Percentiles rank a stretch among this genome's conserved stretches.
Evolutionary conservation across 1,284 basidiomycete species (phyloP).

Genomic region (Cutaneotrichosporon arboriforme): DNA sequence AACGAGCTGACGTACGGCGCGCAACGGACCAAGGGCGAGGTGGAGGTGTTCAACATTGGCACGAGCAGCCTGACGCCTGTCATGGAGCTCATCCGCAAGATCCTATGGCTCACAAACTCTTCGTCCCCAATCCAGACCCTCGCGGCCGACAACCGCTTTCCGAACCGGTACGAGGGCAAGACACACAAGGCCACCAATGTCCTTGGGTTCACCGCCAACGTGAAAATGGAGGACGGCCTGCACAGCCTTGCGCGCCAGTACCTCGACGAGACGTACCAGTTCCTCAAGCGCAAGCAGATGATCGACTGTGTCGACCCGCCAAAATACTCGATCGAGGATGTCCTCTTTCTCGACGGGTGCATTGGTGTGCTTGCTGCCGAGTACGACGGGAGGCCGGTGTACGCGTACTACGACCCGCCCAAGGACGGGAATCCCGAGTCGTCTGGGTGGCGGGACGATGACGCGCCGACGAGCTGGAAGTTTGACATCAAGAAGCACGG

Average conservation of each 20-base stretch:
- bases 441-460: conserved; percentile 22
- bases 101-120: conserved; percentile 28
- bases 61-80: conserved; percentile 19
- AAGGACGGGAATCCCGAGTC: conserved; percentile 1
- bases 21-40: background rate
- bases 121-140: conserved; percentile 29
- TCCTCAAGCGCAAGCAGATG: conserved; percentile 11
- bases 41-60: conserved; percentile 32
- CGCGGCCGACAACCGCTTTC: conserved; percentile 25
- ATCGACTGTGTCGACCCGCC: background rate
- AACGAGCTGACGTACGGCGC: background rate
- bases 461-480: conserved; percentile 21
- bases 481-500: conserved; percentile 15
- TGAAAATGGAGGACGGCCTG: conserved; percentile 26
- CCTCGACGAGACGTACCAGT: conserved; percentile 13
- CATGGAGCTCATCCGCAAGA: conserved; percentile 24
- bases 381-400: conserved; percentile 11
- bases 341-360: conserved; percentile 23
- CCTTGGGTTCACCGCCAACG: conserved; percentile 21
- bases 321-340: conserved; percentile 10
- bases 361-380: conserved; percentile 17
- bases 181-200: conserved; percentile 16
- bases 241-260: conserved; percentile 18
- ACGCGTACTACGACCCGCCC: conserved; percentile 9
- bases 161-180: conserved; percentile 23